These are phyloP conservation scores for Boletus patriciae DNA, from an alignment of 768 basidiomycete genomes.

Conservation along the genomic window DNA sequence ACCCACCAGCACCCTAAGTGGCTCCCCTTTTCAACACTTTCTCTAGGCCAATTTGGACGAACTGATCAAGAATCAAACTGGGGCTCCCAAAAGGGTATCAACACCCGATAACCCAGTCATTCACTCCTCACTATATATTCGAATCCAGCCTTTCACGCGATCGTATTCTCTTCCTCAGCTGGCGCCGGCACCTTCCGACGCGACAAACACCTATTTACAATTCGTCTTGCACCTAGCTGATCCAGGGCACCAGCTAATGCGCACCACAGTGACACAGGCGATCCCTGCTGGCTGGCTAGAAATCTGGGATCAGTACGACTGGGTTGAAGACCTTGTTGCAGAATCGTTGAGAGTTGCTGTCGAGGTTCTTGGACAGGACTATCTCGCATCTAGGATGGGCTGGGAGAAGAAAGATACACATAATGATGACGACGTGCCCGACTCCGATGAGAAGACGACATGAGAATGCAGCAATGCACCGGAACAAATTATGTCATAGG, in stretches of 20 bases:
- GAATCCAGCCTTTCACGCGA: constrained; percentile 83
- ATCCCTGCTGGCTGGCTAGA: constrained; percentile 85
- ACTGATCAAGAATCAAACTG: constrained; percentile 62
- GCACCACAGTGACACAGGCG: constrained; percentile 79
- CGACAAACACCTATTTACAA: constrained; percentile 45
- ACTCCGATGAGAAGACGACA: constrained; percentile 8
- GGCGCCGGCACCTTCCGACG: constrained; percentile 22
- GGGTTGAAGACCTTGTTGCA: constrained; percentile 95
- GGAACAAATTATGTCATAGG: constrained; percentile 8
- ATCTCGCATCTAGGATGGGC: constrained; percentile 82
- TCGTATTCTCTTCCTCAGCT: constrained; percentile 47
- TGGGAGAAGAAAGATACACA: constrained; percentile 50
- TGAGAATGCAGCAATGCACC: constrained; percentile 12
- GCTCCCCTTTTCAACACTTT: not conserved
- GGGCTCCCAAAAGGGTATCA: constrained; percentile 27
- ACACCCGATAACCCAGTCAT: constrained; percentile 62
- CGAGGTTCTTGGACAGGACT: constrained; percentile 91
- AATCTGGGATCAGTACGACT: constrained; percentile 88
- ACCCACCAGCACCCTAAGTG: constrained; percentile 7
- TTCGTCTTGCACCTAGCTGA: constrained; percentile 70
- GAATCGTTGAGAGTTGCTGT: constrained; percentile 82
- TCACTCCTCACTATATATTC: constrained; percentile 89
- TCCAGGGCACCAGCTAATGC: constrained; percentile 73
- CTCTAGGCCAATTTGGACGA: constrained; percentile 75
- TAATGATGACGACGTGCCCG: constrained; percentile 7